Conservation (phyloP, 2,329 filamentous ascomycete species). For the Ceratocystis smalleyi region DNA sequence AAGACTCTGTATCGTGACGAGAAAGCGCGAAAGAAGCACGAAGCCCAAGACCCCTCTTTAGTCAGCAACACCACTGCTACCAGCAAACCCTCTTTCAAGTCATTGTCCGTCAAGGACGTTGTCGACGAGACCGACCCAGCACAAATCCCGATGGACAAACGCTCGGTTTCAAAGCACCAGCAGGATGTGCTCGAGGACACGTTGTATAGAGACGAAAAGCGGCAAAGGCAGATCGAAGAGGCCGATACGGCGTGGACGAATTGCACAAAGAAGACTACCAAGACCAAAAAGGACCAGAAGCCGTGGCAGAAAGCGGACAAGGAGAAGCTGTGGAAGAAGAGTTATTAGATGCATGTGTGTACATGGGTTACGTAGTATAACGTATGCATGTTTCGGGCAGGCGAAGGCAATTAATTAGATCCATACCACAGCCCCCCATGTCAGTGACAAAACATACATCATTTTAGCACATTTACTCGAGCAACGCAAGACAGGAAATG, state of each 20-base stretch:
- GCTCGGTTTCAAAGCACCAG: background rate
- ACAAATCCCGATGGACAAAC: background rate
- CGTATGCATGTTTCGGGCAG: background rate
- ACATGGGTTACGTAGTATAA: background rate
- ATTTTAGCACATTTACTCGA: background rate
- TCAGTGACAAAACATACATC: background rate
- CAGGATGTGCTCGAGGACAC: background rate
- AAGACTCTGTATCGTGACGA: background rate
- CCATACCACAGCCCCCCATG: background rate
- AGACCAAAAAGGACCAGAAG: background rate
- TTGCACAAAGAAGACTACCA: background rate
- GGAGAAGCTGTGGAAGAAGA: background rate
- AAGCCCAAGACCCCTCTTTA: background rate
- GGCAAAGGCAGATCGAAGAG: constrained; percentile 1
- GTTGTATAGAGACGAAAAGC: background rate
- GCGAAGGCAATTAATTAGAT: background rate
- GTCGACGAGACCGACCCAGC: background rate
- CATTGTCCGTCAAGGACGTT: background rate
- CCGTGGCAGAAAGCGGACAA: constrained; percentile 8
- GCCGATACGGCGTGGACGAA: background rate
- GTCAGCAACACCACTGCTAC: too few relatives aligned
- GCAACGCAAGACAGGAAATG: background rate
- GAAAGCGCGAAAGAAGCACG: background rate
- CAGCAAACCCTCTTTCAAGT: background rate
- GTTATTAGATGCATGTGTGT: background rate